Evolutionary conservation across 352 stramenopile species (phyloP).

Genomic region (Phytophthora parvispora): DNA sequence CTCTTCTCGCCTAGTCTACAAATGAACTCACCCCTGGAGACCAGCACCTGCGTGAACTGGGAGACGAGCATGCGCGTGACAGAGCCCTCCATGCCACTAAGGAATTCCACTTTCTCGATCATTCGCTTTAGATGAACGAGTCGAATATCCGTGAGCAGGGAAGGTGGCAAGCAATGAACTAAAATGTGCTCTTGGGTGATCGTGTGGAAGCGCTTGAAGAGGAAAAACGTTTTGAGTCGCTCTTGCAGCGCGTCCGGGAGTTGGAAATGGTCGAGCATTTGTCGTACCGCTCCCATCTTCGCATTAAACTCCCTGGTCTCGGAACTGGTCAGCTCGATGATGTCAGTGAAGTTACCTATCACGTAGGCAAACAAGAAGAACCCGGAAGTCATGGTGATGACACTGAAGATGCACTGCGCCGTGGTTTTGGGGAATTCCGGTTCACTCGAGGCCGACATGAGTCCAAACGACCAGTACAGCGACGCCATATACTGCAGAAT

Average conservation of each 20-base stretch:
- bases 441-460: constrained; percentile 67
- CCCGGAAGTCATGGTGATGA: constrained; percentile 66
- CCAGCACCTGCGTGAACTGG: constrained; percentile 66
- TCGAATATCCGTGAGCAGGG: constrained; percentile 73
- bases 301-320: constrained; percentile 72
- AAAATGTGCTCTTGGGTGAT: constrained; percentile 77
- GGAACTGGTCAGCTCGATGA: constrained; percentile 63
- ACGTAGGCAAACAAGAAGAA: constrained; percentile 83
- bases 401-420: constrained; percentile 57
- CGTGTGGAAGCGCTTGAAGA: constrained; percentile 73
- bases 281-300: constrained; percentile 60
- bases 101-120: constrained; percentile 71
- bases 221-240: constrained; percentile 71
- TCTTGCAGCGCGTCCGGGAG: constrained; percentile 49
- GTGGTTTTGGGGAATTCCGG: constrained; percentile 63
- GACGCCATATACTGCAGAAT: constrained; percentile 65
- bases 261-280: constrained; percentile 68
- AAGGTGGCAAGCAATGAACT: constrained; percentile 67
- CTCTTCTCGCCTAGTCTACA: constrained; percentile 65
- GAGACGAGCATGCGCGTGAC: constrained; percentile 77
- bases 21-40: constrained; percentile 66
- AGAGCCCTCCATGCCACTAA: constrained; percentile 57
- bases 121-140: constrained; percentile 73
- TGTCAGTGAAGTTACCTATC: constrained; percentile 73
- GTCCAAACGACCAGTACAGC: constrained; percentile 70